Percentiles rank a stretch among this genome's conserved stretches.
Evolutionary conservation across 805 yeast species (phyloP).

Genomic region (Myxozyma neglecta): DNA sequence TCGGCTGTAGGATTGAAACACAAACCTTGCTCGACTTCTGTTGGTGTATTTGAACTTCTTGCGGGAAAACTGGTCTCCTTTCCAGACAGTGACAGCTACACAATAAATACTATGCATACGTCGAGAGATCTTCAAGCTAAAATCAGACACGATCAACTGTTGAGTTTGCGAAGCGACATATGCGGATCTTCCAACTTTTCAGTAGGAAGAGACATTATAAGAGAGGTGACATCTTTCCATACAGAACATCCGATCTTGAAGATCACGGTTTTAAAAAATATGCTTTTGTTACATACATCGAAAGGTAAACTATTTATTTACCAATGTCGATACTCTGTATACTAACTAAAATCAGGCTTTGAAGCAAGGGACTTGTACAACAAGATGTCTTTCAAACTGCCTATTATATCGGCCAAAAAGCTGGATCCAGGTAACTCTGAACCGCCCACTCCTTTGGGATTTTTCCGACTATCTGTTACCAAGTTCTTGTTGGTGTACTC

Average conservation of each 20-base stretch:
- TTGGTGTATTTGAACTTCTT: conserved; percentile 63
- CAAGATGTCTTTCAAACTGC: background rate
- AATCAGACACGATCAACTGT: background rate
- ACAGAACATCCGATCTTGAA: conserved; percentile 59
- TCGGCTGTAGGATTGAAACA: too few species aligned
- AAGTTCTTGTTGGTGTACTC: conserved; percentile 64
- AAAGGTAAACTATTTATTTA: conserved; percentile 46
- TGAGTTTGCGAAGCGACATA: conserved; percentile 1
- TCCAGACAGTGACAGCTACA: background rate
- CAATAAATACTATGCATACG: background rate
- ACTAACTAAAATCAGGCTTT: conserved; percentile 38
- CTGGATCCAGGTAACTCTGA: background rate
- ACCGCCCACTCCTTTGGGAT: conserved; percentile 53
- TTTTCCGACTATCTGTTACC: conserved; percentile 59
- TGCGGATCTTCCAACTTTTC: conserved; percentile 1
- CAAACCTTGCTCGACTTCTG: conserved; percentile 30
- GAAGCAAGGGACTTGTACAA: conserved; percentile 55
- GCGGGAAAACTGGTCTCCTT: conserved; percentile 36
- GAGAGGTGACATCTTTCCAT: conserved; percentile 50
- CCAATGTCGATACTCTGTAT: background rate
- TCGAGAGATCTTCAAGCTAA: background rate
- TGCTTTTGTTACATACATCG: conserved; percentile 65
- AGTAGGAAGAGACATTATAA: conserved; percentile 42
- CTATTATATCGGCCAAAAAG: background rate
- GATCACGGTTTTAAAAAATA: conserved; percentile 61